Percentiles rank a stretch among this genome's conserved stretches.
These are phyloP conservation scores for Suhomyces anneliseae DNA, from an alignment of 1,139 yeast genomes.

Conservation along the genomic window DNA sequence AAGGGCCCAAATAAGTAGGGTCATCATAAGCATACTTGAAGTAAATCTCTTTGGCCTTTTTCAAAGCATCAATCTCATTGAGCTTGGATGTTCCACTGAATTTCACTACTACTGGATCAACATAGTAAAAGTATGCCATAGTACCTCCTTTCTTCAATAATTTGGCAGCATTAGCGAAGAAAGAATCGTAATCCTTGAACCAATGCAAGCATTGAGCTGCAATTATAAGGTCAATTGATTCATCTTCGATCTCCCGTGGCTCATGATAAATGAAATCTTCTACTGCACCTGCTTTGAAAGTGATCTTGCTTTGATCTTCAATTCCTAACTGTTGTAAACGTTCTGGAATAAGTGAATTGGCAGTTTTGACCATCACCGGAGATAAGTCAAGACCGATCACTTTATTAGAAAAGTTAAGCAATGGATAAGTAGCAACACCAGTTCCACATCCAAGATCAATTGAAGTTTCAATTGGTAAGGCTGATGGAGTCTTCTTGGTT, in stretches of 20 bases:
- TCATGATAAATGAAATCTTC: constrained; percentile 29
- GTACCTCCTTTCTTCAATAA: constrained; percentile 39
- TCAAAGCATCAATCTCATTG: constrained; percentile 20
- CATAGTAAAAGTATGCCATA: constrained; percentile 46
- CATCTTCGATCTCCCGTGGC: constrained; percentile 17
- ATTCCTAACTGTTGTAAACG: constrained; percentile 30
- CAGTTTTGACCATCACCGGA: constrained; percentile 35
- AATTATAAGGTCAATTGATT: constrained; percentile 36
- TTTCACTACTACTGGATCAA: constrained; percentile 39
- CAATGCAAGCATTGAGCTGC: constrained; percentile 52
- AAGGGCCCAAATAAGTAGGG: constrained; percentile 37
- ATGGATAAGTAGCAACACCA: constrained; percentile 41
- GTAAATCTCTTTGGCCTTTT: constrained; percentile 28
- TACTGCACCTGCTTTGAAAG: constrained; percentile 36
- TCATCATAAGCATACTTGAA: constrained; percentile 38
- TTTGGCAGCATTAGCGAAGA: constrained; percentile 29
- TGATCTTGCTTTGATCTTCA: constrained; percentile 25
- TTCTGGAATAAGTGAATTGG: constrained; percentile 25
- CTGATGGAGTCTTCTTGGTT: constrained; percentile 13
- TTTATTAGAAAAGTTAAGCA: constrained; percentile 29
- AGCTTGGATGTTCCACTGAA: constrained; percentile 22
- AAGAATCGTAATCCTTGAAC: constrained; percentile 38
- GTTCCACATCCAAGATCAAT: constrained; percentile 45
- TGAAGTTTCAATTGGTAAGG: constrained; percentile 23
- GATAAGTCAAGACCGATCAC: constrained; percentile 41